These are phyloP conservation scores for Solanum tarapatanum DNA, from an alignment of 257 asterid genomes.

Conservation along the genomic window DNA sequence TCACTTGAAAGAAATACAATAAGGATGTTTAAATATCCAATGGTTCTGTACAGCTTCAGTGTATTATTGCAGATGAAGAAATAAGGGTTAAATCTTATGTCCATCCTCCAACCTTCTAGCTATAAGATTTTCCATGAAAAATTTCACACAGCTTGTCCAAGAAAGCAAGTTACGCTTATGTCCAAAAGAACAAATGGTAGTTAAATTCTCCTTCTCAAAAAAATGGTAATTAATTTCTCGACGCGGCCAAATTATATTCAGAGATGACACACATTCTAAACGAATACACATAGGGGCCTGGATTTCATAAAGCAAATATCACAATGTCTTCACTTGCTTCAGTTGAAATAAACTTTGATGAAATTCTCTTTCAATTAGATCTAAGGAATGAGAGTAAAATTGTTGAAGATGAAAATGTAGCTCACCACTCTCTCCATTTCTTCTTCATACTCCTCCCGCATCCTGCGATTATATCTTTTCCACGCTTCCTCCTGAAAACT, in stretches of 20 bases:
- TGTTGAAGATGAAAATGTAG: constrained; percentile 2
- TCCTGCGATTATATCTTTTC: constrained; percentile 67
- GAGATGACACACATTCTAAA: neutral
- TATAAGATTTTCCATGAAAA: neutral
- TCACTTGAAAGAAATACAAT: neutral
- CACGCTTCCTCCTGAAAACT: constrained; percentile 71
- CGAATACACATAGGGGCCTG: neutral
- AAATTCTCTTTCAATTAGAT: neutral
- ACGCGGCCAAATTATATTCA: neutral
- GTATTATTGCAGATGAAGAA: neutral
- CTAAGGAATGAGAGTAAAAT: neutral
- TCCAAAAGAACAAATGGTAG: neutral
- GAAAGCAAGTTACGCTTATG: neutral
- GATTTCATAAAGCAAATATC: neutral
- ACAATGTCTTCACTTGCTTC: neutral
- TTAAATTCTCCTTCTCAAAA: neutral
- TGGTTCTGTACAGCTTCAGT: neutral
- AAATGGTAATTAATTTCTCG: neutral
- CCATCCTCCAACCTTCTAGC: neutral
- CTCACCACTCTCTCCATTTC: constrained; percentile 98
- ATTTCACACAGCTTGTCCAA: neutral
- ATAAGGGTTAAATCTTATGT: neutral
- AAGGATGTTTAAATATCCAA: neutral
- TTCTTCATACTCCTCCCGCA: constrained; percentile 95
- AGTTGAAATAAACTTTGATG: neutral